These are phyloP conservation scores for Dissophora globulifera DNA, from an alignment of 192 early-diverging fungal species.

Conservation along the genomic window DNA sequence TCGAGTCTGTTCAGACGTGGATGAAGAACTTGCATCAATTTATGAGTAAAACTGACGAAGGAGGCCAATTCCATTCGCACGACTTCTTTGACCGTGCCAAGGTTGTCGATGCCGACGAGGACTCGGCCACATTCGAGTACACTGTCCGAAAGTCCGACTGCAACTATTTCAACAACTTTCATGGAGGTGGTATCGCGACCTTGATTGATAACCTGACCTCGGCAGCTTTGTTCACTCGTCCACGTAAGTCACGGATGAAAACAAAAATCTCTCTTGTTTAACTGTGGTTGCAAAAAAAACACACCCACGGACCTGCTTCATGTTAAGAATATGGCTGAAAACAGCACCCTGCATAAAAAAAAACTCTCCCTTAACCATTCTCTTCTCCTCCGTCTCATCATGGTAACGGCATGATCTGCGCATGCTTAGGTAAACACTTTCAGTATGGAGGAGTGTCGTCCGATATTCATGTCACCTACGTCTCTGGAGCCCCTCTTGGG, in stretches of 20 bases:
- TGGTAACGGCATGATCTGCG: not conserved
- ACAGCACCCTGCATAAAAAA: too few relatives aligned
- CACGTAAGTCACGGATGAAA: conserved; percentile 26
- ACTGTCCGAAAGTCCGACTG: conserved; percentile 46
- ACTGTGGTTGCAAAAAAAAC: too few relatives aligned
- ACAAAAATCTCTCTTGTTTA: too few relatives aligned
- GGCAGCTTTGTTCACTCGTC: conserved; percentile 36
- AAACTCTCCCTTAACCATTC: too few relatives aligned
- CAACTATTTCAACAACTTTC: conserved; percentile 52
- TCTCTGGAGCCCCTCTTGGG: conserved; percentile 36
- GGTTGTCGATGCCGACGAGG: conserved; percentile 39
- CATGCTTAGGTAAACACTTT: conserved; percentile 44
- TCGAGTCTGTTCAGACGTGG: conserved; percentile 27
- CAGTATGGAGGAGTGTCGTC: conserved; percentile 50
- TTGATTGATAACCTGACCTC: conserved; percentile 53
- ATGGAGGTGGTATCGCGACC: conserved; percentile 56
- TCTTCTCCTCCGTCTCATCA: too few relatives aligned
- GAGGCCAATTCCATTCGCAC: conserved; percentile 15
- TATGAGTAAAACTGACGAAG: conserved; percentile 12
- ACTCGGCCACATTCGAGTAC: conserved; percentile 42
- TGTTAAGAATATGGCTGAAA: not conserved
- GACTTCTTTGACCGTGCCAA: conserved; percentile 24
- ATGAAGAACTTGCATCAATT: conserved; percentile 23
- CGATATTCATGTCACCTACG: conserved; percentile 55
- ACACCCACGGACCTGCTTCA: too few relatives aligned